Evolutionary conservation across 2,329 filamentous ascomycete genomes (phyloP), one percentile per base, ranked within the genome.

Genomic region (Pseudocercospora vitis): DNA sequence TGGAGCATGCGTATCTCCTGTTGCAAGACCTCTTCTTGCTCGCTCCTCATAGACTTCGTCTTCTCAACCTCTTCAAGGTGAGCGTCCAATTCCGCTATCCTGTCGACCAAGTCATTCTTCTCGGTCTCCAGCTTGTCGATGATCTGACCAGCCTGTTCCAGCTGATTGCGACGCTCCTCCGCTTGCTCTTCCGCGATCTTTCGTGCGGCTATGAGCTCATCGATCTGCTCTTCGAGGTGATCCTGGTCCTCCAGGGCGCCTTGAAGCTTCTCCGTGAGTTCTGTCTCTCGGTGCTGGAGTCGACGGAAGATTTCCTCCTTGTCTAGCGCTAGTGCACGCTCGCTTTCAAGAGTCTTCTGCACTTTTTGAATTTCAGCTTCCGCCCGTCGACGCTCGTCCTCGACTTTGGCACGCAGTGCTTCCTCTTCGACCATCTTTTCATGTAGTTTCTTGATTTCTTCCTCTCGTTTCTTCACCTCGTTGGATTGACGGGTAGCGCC

Each of bases 261-360:
- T 31, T 90, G 83, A 23, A 99, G 81, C 74, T 97, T 96, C 66
- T 99, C 95, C 48, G 87, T 89, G 3, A 99, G 81, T 69, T 99
- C 92, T 8, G 85, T 81, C 72, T 99, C 94, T n/a, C 94, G 87
- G 49, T 86, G 77, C 68, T 96, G 94, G 18, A 99, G 78, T n/a
- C 95, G 84, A 69, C 92, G 95, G 78, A 97, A 99, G 56, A 99
- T 99, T 66, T 99, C 94, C 69, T 99, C 95, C 70, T 99, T 99
- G 73, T 99, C 94, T 4, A 99, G 77, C 1, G 94, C 94, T 35
- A 99, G 79, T n/a, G 92, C 89, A 46, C 94, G 85, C 72, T 99
- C 95, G 61, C 91, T 96, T 71, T 99, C 95, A 1, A 99, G 79
- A 0, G 89, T 95, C 65, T 97, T 90, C 69, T 96, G 91, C 42